Evolutionary conservation across 2,329 filamentous ascomycete genomes (phyloP).

Genomic region (Cercospora canescens): DNA sequence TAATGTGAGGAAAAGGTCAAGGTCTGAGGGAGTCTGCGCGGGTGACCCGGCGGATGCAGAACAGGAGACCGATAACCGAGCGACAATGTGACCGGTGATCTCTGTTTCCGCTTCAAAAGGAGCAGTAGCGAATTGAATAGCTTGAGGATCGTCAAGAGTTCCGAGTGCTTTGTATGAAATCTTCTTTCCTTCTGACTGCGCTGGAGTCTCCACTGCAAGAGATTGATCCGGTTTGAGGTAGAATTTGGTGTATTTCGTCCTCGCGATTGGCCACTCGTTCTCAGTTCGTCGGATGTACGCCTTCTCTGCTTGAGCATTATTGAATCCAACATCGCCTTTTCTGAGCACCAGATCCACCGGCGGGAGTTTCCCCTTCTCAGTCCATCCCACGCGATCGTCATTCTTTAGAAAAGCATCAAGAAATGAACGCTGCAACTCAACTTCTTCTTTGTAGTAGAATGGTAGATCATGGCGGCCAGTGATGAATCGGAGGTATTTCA

Average conservation of each 20-base stretch:
- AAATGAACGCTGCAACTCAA: constrained; percentile 67
- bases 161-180: constrained; percentile 61
- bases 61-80: constrained; percentile 62
- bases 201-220: constrained; percentile 33
- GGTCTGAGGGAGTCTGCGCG: constrained; percentile 50
- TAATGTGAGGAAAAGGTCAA: constrained; percentile 64
- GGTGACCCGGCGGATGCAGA: constrained; percentile 17
- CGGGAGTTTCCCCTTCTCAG: constrained; percentile 56
- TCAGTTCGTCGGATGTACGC: constrained; percentile 58
- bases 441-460: constrained; percentile 70
- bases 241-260: constrained; percentile 64
- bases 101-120: constrained; percentile 65
- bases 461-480: constrained; percentile 70
- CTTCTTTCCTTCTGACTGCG: constrained; percentile 25
- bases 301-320: constrained; percentile 62
- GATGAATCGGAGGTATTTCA: constrained; percentile 70
- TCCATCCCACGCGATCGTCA: constrained; percentile 64
- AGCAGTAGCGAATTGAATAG: constrained; percentile 58
- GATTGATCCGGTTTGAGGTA: constrained; percentile 54
- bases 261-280: constrained; percentile 65
- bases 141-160: constrained; percentile 51
- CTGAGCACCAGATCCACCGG: constrained; percentile 63
- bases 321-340: constrained; percentile 67
- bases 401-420: constrained; percentile 71
- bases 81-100: constrained; percentile 67